Base-by-base conservation (phyloP, 176 grass and related monocot species). In the Miscanthus lutarioriparius region DNA sequence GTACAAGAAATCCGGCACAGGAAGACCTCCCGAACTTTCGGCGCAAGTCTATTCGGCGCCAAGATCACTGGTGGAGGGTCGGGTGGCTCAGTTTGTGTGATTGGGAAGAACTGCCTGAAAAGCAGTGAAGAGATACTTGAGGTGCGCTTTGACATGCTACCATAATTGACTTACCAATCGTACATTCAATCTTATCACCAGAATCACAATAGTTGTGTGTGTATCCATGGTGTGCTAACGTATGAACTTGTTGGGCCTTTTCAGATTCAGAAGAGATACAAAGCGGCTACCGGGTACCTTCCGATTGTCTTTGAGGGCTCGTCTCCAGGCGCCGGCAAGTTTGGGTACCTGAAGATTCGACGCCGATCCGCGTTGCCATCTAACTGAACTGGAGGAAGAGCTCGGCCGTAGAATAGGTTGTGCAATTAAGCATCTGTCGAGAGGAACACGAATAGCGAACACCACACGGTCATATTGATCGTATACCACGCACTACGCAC, bases 201-300 rank as follows among this genome's bases (percentile, higher is more conserved):
- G 33, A 14, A 62, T 25, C 58, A 62, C 10, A 62, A 5, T 13
- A 0, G 58, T 26, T 73, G 0, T 25, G 11, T 2, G 16, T 23
- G 26, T 47, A 35, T 26, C 62, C 66, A 33, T 59, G 26, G 10
- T 36, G 37, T 78, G 38, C 58, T 88, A 67, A 84, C 20, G 4
- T 53, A 20, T 25, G 23, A 22, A 64, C 15, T 87, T 73, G 37
- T 23, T 64, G 58, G 33, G 22, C 45, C 45, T 8, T 86, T 84
- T 86, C 96, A 99, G 93, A 94, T 96, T 68, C 96, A 99, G 86
- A 89, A 67, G 76, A 99, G 88, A 71, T 99, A 99, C 78, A 95
- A 94, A 77, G 89, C 89, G 41, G 96, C 91, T 16, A 99, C 96
- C 0, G 93, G 96, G 9, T 99, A 99, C 71, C 81, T 91, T 15